These are phyloP conservation scores for Gamarada debralockiae DNA, from an alignment of 495 filamentous ascomycete species.

Conservation along the genomic window DNA sequence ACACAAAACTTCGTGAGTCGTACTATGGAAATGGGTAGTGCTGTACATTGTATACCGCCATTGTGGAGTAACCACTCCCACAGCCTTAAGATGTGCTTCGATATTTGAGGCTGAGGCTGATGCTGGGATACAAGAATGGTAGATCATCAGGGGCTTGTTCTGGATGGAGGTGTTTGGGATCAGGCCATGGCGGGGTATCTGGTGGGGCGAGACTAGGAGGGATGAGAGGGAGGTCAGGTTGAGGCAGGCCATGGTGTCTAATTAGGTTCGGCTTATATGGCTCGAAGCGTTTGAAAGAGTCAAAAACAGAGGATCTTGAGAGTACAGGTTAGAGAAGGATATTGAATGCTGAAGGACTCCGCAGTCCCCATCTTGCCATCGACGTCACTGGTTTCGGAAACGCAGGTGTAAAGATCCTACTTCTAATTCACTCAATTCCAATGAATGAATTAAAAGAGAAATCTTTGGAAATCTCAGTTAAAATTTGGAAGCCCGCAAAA, in stretches of 20 bases:
- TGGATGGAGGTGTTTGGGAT: conserved; percentile 65
- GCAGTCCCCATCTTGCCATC: no score
- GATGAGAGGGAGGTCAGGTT: conserved; percentile 41
- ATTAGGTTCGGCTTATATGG: no score
- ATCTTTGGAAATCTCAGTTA: no score
- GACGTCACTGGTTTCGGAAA: no score
- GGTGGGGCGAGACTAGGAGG: conserved; percentile 50
- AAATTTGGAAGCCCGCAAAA: no score
- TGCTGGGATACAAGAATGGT: conserved; percentile 48
- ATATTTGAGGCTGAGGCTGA: conserved; percentile 41
- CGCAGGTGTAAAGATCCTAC: no score
- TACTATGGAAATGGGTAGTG: conserved; percentile 62
- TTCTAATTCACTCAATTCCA: no score
- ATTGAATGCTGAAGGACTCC: no score
- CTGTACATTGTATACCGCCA: conserved; percentile 68
- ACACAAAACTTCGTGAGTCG: conserved; percentile 62
- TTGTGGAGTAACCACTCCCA: conserved; percentile 55
- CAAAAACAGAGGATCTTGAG: no score
- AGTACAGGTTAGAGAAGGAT: no score
- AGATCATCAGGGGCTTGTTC: conserved; percentile 58
- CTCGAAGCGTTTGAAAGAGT: background rate
- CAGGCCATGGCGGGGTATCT: conserved; percentile 53
- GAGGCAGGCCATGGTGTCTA: conserved; percentile 14
- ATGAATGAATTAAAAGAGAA: no score
- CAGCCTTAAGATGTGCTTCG: conserved; percentile 44